Conservation (phyloP, 1,139 yeast genomes). For the Tardiomyces blankii region DNA sequence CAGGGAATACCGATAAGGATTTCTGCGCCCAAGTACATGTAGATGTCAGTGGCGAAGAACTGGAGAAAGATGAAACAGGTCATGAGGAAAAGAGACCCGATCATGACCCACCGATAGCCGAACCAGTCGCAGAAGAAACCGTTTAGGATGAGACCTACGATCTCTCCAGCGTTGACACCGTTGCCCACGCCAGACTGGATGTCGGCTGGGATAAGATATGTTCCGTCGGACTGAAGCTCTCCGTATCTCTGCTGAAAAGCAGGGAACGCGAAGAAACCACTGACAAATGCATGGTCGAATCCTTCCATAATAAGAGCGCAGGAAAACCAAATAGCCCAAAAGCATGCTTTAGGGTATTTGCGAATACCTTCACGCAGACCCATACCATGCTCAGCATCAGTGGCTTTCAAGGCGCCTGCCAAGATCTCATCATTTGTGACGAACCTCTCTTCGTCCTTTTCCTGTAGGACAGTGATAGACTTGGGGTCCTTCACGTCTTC, state of each 20-base stretch:
- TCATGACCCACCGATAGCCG: slow-evolving; percentile 32
- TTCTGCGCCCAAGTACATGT: slow-evolving; percentile 33
- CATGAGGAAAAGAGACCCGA: slow-evolving; percentile 23
- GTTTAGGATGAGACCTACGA: slow-evolving; percentile 30
- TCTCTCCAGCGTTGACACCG: slow-evolving; percentile 29
- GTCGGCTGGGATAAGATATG: slow-evolving; percentile 28
- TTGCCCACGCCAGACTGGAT: slow-evolving; percentile 37
- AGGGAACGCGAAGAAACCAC: slow-evolving; percentile 33
- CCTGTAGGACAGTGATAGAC: slow-evolving; percentile 1
- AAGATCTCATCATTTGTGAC: neutral
- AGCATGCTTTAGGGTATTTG: slow-evolving; percentile 27
- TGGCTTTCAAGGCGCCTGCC: neutral
- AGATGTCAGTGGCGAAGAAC: slow-evolving; percentile 32
- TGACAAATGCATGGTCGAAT: slow-evolving; percentile 30
- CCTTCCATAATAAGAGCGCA: slow-evolving; percentile 37
- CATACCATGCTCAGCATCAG: slow-evolving; percentile 23
- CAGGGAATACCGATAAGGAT: slow-evolving; percentile 35
- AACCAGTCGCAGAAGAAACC: slow-evolving; percentile 31
- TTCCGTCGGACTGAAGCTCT: neutral
- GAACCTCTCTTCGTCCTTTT: neutral
- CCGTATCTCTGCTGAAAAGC: slow-evolving; percentile 34
- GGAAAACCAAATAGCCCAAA: slow-evolving; percentile 34
- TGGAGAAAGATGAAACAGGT: slow-evolving; percentile 31
- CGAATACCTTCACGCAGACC: slow-evolving; percentile 32
- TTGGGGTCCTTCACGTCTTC: slow-evolving; percentile 5